phyloP scores from a whole-genome alignment of 345 rosid genomes.

The Brassica incana region DNA sequence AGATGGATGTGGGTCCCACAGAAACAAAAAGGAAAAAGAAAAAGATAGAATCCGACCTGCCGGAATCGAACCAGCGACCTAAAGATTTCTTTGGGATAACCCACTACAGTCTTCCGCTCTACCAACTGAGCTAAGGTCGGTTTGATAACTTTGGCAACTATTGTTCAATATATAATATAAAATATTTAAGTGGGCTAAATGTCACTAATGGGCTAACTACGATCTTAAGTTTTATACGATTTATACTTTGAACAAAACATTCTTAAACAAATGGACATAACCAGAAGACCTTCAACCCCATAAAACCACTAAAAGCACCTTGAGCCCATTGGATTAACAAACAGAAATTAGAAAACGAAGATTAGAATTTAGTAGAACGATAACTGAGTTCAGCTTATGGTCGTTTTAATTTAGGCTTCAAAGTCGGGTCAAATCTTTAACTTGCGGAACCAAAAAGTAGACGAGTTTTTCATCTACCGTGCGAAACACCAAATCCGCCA shows the following conservation, averaged over 20 bases:
- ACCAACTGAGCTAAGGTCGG: constrained; percentile 99
- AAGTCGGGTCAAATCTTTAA: not conserved
- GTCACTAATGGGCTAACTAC: not conserved
- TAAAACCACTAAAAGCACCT: not conserved
- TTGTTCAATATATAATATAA: not conserved
- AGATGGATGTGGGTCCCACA: constrained; percentile 27
- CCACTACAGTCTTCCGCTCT: constrained; percentile 99
- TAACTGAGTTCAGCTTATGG: not conserved
- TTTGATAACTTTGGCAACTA: rapidly evolving
- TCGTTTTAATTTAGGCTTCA: not conserved
- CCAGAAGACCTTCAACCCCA: not conserved
- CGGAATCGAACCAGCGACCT: constrained; percentile 90
- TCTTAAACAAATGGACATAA: not conserved
- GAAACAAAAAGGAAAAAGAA: rapidly evolving
- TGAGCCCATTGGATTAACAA: not conserved
- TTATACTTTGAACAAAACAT: not conserved
- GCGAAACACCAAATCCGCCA: constrained; percentile 22
- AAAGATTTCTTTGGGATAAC: constrained; percentile 47
- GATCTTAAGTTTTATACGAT: not conserved
- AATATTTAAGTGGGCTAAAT: not conserved
- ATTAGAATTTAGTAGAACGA: not conserved
- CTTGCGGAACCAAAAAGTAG: constrained; percentile 20
- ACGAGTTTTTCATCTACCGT: constrained; percentile 31
- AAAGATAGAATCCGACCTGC: constrained; percentile 53
- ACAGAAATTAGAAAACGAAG: not conserved